These are phyloP conservation scores for Candida saitoana DNA, from an alignment of 805 yeast species.

Conservation along the genomic window DNA sequence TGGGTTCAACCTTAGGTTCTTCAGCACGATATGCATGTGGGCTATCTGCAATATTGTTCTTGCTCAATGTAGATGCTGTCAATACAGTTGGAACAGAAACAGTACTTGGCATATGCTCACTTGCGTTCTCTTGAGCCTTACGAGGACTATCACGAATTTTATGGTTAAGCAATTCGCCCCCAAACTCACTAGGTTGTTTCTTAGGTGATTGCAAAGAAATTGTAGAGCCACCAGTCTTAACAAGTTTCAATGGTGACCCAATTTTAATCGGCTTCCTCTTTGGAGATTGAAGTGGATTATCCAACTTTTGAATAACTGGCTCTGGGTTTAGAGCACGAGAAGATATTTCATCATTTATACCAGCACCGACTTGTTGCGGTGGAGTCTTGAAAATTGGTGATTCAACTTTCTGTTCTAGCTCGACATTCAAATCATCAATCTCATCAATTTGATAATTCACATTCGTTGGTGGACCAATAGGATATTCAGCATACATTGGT, in stretches of 20 bases:
- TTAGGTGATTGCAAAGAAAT: conserved; percentile 13
- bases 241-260: conserved; percentile 34
- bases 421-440: background rate
- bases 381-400: conserved; percentile 25
- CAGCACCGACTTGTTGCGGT: conserved; percentile 12
- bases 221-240: conserved; percentile 25
- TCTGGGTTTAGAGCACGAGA: conserved; percentile 5
- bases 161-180: conserved; percentile 18
- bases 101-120: conserved; percentile 19
- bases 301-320: conserved; percentile 3
- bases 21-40: conserved; percentile 3
- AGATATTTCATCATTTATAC: background rate
- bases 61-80: conserved; percentile 8
- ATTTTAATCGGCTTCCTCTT: conserved; percentile 30
- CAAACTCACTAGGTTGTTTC: conserved; percentile 8
- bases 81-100: conserved; percentile 30
- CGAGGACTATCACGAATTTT: conserved; percentile 19
- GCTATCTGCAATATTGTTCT: background rate
- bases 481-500: background rate
- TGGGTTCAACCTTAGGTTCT: conserved; percentile 4
- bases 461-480: background rate
- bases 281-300: conserved; percentile 8
- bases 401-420: conserved; percentile 1
- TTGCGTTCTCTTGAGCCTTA: conserved; percentile 3
- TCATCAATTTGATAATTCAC: background rate